Conservation (phyloP, 257 asterid genomes). For the Mentha longifolia region DNA sequence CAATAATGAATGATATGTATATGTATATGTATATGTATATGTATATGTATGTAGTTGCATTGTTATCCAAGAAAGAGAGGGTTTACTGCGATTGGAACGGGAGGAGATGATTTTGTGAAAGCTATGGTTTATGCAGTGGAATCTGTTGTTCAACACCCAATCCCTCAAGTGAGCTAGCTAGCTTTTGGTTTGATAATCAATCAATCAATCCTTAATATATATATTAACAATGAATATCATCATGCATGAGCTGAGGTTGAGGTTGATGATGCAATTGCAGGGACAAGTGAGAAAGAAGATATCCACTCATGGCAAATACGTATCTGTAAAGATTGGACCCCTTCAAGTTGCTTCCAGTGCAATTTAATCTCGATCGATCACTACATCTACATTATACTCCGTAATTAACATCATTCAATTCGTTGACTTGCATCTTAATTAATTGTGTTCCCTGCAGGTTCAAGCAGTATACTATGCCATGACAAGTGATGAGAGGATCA, state of each 20-base stretch:
- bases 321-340: constrained; percentile 83
- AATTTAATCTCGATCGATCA: too few relatives aligned
- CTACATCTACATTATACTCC: too few relatives aligned
- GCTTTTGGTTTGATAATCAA: background rate
- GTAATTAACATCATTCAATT: too few relatives aligned
- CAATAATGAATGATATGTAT: too few relatives aligned
- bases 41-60: constrained; percentile 50
- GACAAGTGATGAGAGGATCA: too few relatives aligned
- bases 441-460: too few relatives aligned
- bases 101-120: constrained; percentile 91
- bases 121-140: constrained; percentile 94
- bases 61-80: constrained; percentile 86
- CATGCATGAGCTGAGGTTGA: too few relatives aligned
- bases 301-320: constrained; percentile 78
- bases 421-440: too few relatives aligned
- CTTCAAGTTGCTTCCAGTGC: constrained; percentile 77
- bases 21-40: too few relatives aligned
- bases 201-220: too few relatives aligned
- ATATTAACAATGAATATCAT: background rate
- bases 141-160: constrained; percentile 70
- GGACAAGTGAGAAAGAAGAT: constrained; percentile 76
- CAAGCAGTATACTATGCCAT: too few relatives aligned
- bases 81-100: constrained; percentile 89
- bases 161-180: constrained; percentile 60
- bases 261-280: constrained; percentile 46